These are phyloP conservation scores for Hyaloperonospora arabidopsidis DNA, from an alignment of 352 stramenopile genomes.

Conservation along the genomic window DNA sequence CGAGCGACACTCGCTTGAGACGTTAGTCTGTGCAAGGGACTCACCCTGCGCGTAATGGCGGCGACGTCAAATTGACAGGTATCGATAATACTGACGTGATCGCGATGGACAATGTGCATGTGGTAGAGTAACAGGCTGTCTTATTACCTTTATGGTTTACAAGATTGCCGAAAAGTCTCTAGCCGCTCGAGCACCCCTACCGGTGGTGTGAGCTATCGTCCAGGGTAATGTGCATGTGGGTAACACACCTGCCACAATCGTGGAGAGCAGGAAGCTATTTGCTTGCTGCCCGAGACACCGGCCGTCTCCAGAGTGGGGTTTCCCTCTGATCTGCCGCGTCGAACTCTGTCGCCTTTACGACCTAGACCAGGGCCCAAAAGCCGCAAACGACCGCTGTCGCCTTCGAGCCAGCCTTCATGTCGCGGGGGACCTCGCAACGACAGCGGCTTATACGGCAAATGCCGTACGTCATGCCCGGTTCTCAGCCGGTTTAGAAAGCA, in stretches of 20 bases:
- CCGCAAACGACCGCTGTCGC: background rate
- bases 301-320: background rate
- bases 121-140: too few relatives aligned
- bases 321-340: background rate
- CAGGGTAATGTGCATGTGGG: background rate
- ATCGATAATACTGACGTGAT: slow-evolving; percentile 13
- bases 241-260: too few relatives aligned
- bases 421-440: slow-evolving; percentile 13
- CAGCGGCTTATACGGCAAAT: background rate
- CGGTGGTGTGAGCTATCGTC: too few relatives aligned
- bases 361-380: background rate
- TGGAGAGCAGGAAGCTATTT: too few relatives aligned
- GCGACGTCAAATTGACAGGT: slow-evolving; percentile 1
- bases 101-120: slow-evolving; percentile 2
- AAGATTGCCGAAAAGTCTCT: too few relatives aligned
- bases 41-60: slow-evolving; percentile 2
- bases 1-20: too few relatives aligned
- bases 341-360: background rate
- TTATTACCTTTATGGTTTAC: too few relatives aligned
- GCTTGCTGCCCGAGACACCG: too few relatives aligned
- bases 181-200: too few relatives aligned
- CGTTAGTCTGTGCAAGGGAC: background rate
- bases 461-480: too few relatives aligned
- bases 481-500: too few relatives aligned
- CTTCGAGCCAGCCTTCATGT: slow-evolving; percentile 21